phyloP scores from a whole-genome alignment of 2,329 filamentous ascomycete species.

The Hirsutella minnesotensis region DNA sequence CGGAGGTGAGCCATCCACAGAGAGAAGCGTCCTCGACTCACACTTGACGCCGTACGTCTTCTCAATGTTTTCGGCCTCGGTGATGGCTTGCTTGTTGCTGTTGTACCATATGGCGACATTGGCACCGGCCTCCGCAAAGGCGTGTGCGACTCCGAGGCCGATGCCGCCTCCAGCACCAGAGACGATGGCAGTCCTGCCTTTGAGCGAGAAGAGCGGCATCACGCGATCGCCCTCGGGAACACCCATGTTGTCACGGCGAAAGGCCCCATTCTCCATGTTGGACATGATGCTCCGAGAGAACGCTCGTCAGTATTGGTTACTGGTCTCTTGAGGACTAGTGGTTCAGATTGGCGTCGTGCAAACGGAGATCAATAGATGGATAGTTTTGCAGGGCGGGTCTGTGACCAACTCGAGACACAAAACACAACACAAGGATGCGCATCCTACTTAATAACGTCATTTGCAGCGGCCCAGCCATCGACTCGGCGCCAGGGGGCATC shows the following conservation, averaged over 20 bases:
- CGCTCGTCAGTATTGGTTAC: background rate
- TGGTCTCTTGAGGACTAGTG: background rate
- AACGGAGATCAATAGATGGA: too few species aligned
- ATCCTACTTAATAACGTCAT: too few species aligned
- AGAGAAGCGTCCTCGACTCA: conserved; percentile 29
- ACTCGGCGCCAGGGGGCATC: too few species aligned
- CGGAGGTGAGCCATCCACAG: too few species aligned
- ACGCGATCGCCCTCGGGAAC: conserved; percentile 37
- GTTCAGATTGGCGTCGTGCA: too few species aligned
- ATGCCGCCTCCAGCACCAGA: conserved; percentile 57
- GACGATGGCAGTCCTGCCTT: conserved; percentile 58
- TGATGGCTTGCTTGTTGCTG: conserved; percentile 51
- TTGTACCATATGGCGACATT: conserved; percentile 66
- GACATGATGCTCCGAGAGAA: conserved; percentile 24
- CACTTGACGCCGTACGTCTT: conserved; percentile 56
- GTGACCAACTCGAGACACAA: too few species aligned
- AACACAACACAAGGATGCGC: too few species aligned
- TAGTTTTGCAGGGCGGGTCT: too few species aligned
- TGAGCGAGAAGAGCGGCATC: conserved; percentile 56
- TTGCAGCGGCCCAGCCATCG: too few species aligned
- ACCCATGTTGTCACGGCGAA: conserved; percentile 44
- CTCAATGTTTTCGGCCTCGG: conserved; percentile 51
- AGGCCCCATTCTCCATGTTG: conserved; percentile 34
- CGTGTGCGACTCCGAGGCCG: conserved; percentile 51
- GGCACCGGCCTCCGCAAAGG: conserved; percentile 56